Evolutionary conservation across 1,284 basidiomycete genomes (phyloP), one percentile per base, ranked within the genome.

Genomic region (Ustilago trichophora): DNA sequence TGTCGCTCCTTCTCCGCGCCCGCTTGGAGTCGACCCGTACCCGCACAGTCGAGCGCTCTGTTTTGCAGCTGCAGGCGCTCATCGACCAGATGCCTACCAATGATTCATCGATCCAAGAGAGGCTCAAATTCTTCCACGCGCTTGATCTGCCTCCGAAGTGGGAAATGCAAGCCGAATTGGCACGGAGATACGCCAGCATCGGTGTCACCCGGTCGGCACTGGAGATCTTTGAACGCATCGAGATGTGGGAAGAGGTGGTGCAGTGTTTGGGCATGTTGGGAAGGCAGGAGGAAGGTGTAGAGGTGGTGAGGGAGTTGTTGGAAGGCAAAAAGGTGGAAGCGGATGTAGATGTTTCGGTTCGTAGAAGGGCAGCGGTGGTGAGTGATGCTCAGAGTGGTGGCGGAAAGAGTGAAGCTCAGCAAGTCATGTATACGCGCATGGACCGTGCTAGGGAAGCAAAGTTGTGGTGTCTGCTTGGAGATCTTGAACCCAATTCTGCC

Each of bases 381-480:
- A 29, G 27, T 29, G 38, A 42, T 12, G 34, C 25, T 1, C 12
- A 15, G n/a, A 24, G 26, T 19, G 45, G 18, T 3, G 43, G 19
- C 24, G 29, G 12, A 8, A 19, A 29, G 19, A 57, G 49, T 77
- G 81, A 58, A 82, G 83, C 16, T 75, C 82, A 55, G 79, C 85
- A 33, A 74, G 80, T 15, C 80, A 84, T 16, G 83, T 85, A 19
- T 84, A 86, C 49, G 80, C 81, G 81, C 32, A 84, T 90, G 63
- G 91, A 91, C 67, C 83, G 84, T 7, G 81, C 89, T 13, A 86
- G 94, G 32, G 88, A 91, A 80, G 92, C 93, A 7, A 98, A 98
- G 83, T 83, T 98, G 21, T 95, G 92, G 91, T 98, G 96, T 83
- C 84, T 98, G 4, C 85, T 98, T 13, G 96, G 95, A 6, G 96